Conservation (phyloP, 78 protist species). For the slime mould (Dictyostelium discoideum) region DNA sequence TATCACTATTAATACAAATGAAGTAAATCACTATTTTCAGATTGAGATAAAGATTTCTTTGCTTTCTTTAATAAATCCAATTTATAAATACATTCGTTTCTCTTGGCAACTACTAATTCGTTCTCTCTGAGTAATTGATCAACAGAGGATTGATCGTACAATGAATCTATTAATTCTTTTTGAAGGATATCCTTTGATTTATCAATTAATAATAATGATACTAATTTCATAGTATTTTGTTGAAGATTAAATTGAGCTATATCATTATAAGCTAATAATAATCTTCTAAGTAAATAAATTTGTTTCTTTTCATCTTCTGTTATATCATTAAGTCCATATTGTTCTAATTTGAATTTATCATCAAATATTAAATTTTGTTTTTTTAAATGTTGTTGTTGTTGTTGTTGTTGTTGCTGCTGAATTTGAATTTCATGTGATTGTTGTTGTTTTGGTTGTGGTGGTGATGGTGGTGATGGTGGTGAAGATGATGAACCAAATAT, state of each 20-base stretch:
- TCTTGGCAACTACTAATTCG: slow-evolving; percentile 46
- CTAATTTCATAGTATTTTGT: slow-evolving; percentile 92
- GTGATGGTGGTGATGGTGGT: neutral
- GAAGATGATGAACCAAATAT: slow-evolving; percentile 14
- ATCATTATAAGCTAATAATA: slow-evolving; percentile 82
- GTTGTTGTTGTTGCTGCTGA: slow-evolving; percentile 18
- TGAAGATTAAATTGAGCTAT: slow-evolving; percentile 89
- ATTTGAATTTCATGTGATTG: slow-evolving; percentile 10
- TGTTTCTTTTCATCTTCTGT: slow-evolving; percentile 31
- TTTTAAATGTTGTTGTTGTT: slow-evolving; percentile 4
- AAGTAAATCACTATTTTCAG: slow-evolving; percentile 25
- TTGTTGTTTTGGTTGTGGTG: neutral
- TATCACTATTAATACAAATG: slow-evolving; percentile 22
- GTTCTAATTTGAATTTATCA: neutral
- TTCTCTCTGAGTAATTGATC: slow-evolving; percentile 85
- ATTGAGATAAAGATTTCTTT: slow-evolving; percentile 60
- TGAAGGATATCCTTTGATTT: slow-evolving; percentile 81
- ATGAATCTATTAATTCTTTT: slow-evolving; percentile 72
- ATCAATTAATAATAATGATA: slow-evolving; percentile 88
- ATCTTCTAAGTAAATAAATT: neutral
- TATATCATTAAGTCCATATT: slow-evolving; percentile 12
- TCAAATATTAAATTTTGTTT: neutral
- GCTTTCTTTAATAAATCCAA: slow-evolving; percentile 76
- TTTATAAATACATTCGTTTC: slow-evolving; percentile 79
- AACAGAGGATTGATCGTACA: slow-evolving; percentile 87